phyloP scores from a whole-genome alignment of 1,284 basidiomycete species.

The Naganishia cerealis region DNA sequence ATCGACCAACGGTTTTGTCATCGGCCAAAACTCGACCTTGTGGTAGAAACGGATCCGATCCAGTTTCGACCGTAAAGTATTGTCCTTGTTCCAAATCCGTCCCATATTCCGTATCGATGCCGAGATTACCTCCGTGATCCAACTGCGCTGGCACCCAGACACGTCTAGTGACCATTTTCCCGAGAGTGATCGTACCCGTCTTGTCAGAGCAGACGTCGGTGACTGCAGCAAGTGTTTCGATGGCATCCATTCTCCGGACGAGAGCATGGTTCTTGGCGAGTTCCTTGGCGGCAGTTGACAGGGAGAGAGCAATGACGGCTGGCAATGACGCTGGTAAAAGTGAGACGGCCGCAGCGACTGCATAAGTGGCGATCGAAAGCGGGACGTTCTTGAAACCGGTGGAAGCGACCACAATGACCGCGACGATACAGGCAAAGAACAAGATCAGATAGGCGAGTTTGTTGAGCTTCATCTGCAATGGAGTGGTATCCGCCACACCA shows the following conservation, averaged over 20 bases:
- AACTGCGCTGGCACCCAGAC: slow-evolving; percentile 58
- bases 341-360: slow-evolving; percentile 59
- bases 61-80: slow-evolving; percentile 52
- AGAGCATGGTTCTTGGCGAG: slow-evolving; percentile 57
- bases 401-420: slow-evolving; percentile 62
- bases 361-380: slow-evolving; percentile 53
- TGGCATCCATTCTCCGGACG: slow-evolving; percentile 56
- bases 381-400: slow-evolving; percentile 57
- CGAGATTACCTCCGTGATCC: slow-evolving; percentile 6
- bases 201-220: slow-evolving; percentile 67
- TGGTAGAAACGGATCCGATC: slow-evolving; percentile 54
- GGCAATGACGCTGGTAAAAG: slow-evolving; percentile 59
- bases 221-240: slow-evolving; percentile 63
- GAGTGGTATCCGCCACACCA: slow-evolving; percentile 59
- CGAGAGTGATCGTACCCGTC: slow-evolving; percentile 64
- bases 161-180: slow-evolving; percentile 60
- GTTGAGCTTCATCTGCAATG: slow-evolving; percentile 64
- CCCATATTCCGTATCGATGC: slow-evolving; percentile 16
- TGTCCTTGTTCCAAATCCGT: slow-evolving; percentile 40
- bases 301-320: slow-evolving; percentile 54
- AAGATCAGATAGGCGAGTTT: slow-evolving; percentile 65
- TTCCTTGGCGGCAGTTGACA: slow-evolving; percentile 53
- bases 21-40: slow-evolving; percentile 47
- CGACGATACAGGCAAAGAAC: slow-evolving; percentile 60
- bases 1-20: slow-evolving; percentile 39